These are phyloP conservation scores for Stropharia rugosoannulata DNA, from an alignment of 768 basidiomycete species.

Conservation along the genomic window DNA sequence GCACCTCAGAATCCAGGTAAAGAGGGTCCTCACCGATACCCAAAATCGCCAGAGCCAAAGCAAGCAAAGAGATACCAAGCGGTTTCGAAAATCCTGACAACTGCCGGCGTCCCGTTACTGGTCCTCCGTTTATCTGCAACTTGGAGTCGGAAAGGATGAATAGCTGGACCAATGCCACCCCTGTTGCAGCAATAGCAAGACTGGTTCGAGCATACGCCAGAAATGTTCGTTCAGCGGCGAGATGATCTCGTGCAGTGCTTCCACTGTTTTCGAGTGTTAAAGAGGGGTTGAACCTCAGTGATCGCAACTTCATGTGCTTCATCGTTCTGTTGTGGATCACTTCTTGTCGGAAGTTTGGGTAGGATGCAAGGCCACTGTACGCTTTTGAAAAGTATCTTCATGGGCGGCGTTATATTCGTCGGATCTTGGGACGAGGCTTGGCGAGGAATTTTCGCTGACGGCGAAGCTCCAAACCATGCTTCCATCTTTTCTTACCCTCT, in stretches of 20 bases:
- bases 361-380: neutral
- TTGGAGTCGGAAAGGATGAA: neutral
- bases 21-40: neutral
- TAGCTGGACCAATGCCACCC: slow-evolving; percentile 27
- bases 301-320: neutral
- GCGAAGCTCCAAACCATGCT: too few species aligned
- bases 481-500: too few species aligned
- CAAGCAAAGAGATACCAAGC: neutral
- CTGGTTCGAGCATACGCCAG: slow-evolving; percentile 55
- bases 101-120: neutral
- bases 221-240: slow-evolving; percentile 52
- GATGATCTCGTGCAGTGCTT: slow-evolving; percentile 51
- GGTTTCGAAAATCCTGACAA: neutral
- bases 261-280: slow-evolving; percentile 20
- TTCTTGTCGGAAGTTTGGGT: neutral
- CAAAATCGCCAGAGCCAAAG: neutral
- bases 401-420: too few species aligned
- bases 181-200: slow-evolving; percentile 46
- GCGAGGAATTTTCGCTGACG: too few species aligned
- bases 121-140: neutral
- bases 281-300: neutral
- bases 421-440: too few species aligned
- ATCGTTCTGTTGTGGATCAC: too few species aligned
- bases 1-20: neutral
- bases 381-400: neutral